A percentile compares a stretch with the other conserved stretches of the same genome.
phyloP scores from a whole-genome alignment of 2,329 filamentous ascomycete species.

The Trichoderma koningiopsis region DNA sequence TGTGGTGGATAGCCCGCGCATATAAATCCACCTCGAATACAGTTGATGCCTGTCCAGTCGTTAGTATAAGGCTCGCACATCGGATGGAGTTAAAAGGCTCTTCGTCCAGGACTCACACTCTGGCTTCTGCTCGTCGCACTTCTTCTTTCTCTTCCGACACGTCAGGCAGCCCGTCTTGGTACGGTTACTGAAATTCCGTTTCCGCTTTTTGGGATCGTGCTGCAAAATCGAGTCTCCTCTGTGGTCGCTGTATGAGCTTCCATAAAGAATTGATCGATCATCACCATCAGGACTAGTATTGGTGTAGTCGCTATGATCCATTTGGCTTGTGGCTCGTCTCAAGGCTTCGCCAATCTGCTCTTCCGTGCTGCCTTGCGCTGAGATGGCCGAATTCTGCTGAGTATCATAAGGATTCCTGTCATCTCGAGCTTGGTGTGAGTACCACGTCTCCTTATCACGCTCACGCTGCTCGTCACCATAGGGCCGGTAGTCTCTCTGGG shows the following conservation, averaged over 20 bases:
- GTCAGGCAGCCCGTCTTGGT: slow-evolving; percentile 96
- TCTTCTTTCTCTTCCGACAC: slow-evolving; percentile 91
- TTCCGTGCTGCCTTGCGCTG: slow-evolving; percentile 51
- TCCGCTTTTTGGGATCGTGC: slow-evolving; percentile 68
- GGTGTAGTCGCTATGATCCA: slow-evolving; percentile 53
- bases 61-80: slow-evolving; percentile 23
- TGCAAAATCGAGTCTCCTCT: slow-evolving; percentile 54
- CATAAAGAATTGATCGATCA: slow-evolving; percentile 47
- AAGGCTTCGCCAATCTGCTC: slow-evolving; percentile 52
- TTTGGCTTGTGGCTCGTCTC: slow-evolving; percentile 49
- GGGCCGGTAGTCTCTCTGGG: slow-evolving; percentile 49
- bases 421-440: slow-evolving; percentile 50
- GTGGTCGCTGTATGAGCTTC: slow-evolving; percentile 50
- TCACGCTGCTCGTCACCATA: slow-evolving; percentile 48
- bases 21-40: slow-evolving; percentile 82
- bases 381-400: slow-evolving; percentile 48
- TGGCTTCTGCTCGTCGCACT: slow-evolving; percentile 93
- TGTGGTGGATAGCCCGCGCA: slow-evolving; percentile 90
- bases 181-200: slow-evolving; percentile 86
- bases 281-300: slow-evolving; percentile 59
- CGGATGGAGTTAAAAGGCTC: background rate
- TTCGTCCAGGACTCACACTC: slow-evolving; percentile 66
- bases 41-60: slow-evolving; percentile 71
- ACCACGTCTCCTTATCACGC: slow-evolving; percentile 53
- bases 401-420: slow-evolving; percentile 52